Base-by-base conservation (phyloP, 805 yeast genomes). In the Komagataella kurtzmanii region DNA sequence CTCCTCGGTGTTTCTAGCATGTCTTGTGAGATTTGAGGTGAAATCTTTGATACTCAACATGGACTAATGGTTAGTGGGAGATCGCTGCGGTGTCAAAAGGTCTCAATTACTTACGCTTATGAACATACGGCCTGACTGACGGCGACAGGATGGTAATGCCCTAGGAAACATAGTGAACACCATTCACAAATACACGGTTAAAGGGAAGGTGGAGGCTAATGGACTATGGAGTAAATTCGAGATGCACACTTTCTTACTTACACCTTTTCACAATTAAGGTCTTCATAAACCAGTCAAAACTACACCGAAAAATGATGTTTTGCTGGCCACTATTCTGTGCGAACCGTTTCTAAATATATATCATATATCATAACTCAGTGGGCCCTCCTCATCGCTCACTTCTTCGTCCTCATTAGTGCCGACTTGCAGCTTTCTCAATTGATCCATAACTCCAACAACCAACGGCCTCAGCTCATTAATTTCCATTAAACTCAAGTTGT, bases 381-480 rank as follows among this genome's bases (percentile, higher is more conserved):
- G 40, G 14, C n/a, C 40, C 40, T 30, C 40, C 14, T 30, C 14
- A 8, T 30, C 40, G n/a, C 40, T 30, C 14, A 30, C 40, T 30
- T 30, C 40, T 30, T 21, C 24, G 7, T 45, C 47, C 23, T 45
- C 30, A 45, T 12, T 45, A 24, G 24, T 18, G 47, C 62, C 58
- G 23, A 72, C 77, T 45, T 75, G 74, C 40, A 88, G 61, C 51
- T 73, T 71, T 48, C 87, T 73, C 54, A 93, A 66, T 57, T 83
- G 83, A 53, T 82, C 81, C 98, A 93, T 91, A 1, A 87, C 84
- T 12, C 71, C 69, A n/a, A 80, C 70, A 40, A 89, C 80, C 60
- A 88, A 85, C 2, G 97, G 95, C 56, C 97, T 69, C 50, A 90
- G 68, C 62, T 88, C 97, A 63, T 89, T 90, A 55, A 93, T 83